Percentiles rank a stretch among this genome's conserved stretches.
These are phyloP conservation scores for Cantharellus cinnabarinus DNA, from an alignment of 768 basidiomycete genomes.

Conservation along the genomic window DNA sequence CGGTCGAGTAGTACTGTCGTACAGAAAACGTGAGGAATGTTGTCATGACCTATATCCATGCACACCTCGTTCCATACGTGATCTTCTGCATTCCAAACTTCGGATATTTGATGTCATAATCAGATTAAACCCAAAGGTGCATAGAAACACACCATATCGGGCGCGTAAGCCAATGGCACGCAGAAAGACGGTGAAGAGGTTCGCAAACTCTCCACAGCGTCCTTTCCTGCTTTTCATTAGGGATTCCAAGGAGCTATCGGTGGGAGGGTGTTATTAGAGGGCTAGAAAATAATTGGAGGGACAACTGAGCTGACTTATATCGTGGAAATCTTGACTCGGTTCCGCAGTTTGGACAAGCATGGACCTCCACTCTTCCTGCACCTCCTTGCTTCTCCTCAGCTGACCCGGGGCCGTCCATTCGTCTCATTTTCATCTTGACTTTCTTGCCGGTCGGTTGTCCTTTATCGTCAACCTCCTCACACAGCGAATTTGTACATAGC, in stretches of 20 bases:
- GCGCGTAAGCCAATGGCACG: conserved; percentile 17
- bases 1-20: conserved; percentile 12
- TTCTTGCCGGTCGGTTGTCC: background rate
- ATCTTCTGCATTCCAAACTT: conserved; percentile 19
- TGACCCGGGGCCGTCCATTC: conserved; percentile 10
- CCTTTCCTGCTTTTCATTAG: conserved; percentile 16
- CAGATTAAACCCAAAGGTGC: conserved; percentile 11
- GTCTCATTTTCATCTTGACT: conserved; percentile 9
- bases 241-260: conserved; percentile 7
- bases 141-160: conserved; percentile 15
- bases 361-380: conserved; percentile 20
- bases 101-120: background rate
- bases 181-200: conserved; percentile 21
- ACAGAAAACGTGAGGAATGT: too few relatives aligned
- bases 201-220: conserved; percentile 20
- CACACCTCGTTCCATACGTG: conserved; percentile 23
- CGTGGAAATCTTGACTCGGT: conserved; percentile 16
- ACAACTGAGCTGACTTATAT: conserved; percentile 14
- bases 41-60: background rate
- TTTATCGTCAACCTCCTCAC: too few relatives aligned
- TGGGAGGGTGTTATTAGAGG: background rate
- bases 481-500: conserved; percentile 15
- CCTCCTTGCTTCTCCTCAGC: conserved; percentile 15
- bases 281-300: background rate
- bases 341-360: conserved; percentile 15